A percentile compares a stretch with the other conserved stretches of the same genome.
phyloP scores from a whole-genome alignment of 169 alveolate genomes.

The Cryptosporidium andersoni region DNA sequence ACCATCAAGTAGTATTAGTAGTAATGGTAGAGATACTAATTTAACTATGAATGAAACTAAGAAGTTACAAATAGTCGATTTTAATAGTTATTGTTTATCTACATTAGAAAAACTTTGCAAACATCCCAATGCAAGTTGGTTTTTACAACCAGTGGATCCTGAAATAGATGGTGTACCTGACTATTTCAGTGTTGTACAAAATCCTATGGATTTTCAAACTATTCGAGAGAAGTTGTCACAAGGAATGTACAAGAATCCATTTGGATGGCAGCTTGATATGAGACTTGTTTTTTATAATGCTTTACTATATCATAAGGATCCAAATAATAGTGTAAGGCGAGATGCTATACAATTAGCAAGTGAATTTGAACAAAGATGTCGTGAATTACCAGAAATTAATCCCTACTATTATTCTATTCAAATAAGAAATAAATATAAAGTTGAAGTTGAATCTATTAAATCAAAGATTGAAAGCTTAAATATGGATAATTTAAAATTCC shows the following conservation, averaged over 20 bases:
- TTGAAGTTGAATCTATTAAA: neutral
- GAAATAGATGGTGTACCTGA: constrained; percentile 87
- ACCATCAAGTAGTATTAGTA: neutral
- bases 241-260: constrained; percentile 85
- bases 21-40: neutral
- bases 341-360: constrained; percentile 79
- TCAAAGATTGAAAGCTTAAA: neutral
- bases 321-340: constrained; percentile 78
- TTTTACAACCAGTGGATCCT: constrained; percentile 90
- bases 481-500: neutral
- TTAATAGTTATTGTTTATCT: constrained; percentile 18
- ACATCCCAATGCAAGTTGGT: constrained; percentile 79
- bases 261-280: constrained; percentile 89
- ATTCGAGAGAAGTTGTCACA: constrained; percentile 77
- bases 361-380: constrained; percentile 78
- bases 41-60: neutral
- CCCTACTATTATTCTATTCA: constrained; percentile 73
- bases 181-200: constrained; percentile 78
- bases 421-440: neutral
- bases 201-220: constrained; percentile 83
- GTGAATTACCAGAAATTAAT: constrained; percentile 72
- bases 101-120: constrained; percentile 76
- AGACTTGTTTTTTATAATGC: constrained; percentile 89
- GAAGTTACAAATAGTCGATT: constrained; percentile 27
- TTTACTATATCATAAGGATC: constrained; percentile 78